Evolutionary conservation across 2,329 filamentous ascomycete species (phyloP).

Genomic region (Talaromyces sp.): DNA sequence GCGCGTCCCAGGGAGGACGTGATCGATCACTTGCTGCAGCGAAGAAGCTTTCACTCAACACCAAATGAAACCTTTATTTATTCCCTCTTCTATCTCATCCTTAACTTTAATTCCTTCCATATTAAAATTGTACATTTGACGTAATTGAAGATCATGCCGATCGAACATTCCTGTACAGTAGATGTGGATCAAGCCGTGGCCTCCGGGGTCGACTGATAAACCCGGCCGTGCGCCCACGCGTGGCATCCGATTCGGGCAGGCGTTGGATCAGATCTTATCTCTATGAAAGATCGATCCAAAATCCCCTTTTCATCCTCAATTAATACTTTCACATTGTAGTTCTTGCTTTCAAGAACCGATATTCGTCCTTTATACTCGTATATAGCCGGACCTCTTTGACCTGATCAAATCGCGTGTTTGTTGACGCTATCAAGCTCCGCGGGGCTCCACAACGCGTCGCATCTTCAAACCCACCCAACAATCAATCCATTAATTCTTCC

Average conservation of each 20-base stretch:
- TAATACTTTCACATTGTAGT: no score
- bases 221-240: slow-evolving; percentile 26
- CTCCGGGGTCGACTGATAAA: slow-evolving; percentile 23
- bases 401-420: slow-evolving; percentile 25
- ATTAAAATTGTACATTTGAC: neutral
- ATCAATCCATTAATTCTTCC: neutral
- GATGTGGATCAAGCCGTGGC: slow-evolving; percentile 15
- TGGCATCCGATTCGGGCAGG: slow-evolving; percentile 10
- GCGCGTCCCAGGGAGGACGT: neutral
- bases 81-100: neutral
- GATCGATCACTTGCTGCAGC: neutral
- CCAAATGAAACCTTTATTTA: slow-evolving; percentile 13
- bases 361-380: neutral
- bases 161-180: slow-evolving; percentile 25
- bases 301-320: neutral
- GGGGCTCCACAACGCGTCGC: slow-evolving; percentile 30
- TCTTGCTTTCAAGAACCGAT: neutral
- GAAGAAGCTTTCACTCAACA: slow-evolving; percentile 5
- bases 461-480: neutral
- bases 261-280: slow-evolving; percentile 30
- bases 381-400: no score
- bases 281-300: neutral
- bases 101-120: neutral
- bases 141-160: slow-evolving; percentile 22
- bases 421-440: slow-evolving; percentile 19